These are phyloP conservation scores for Saccharata proteae DNA, from an alignment of 2,329 filamentous ascomycete genomes.

Conservation along the genomic window DNA sequence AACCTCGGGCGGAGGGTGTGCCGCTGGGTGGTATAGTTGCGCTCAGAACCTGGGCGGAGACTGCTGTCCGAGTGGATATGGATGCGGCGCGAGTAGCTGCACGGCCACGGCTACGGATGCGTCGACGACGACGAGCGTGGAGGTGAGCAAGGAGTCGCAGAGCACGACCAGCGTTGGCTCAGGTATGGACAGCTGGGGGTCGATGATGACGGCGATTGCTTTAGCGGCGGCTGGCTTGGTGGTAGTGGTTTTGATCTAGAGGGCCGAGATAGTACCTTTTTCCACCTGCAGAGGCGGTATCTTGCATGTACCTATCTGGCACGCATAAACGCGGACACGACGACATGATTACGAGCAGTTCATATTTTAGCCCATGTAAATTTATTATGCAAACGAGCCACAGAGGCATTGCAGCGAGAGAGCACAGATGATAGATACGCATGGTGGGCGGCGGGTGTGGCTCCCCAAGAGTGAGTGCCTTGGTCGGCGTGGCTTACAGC, in stretches of 20 bases:
- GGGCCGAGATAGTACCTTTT: constrained; percentile 5
- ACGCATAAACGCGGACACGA: too few relatives aligned
- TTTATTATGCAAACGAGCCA: too few relatives aligned
- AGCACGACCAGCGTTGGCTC: constrained; percentile 22
- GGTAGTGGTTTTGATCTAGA: constrained; percentile 28
- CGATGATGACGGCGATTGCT: constrained; percentile 15
- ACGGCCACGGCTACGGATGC: constrained; percentile 21
- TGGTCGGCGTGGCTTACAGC: too few relatives aligned
- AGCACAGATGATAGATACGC: too few relatives aligned
- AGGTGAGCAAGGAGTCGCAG: constrained; percentile 24
- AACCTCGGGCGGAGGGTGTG: constrained; percentile 44
- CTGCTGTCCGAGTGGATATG: constrained; percentile 72
- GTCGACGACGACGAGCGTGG: constrained; percentile 12
- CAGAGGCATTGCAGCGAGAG: too few relatives aligned
- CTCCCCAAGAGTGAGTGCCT: too few relatives aligned
- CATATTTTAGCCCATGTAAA: too few relatives aligned
- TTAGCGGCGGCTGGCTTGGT: constrained; percentile 20
- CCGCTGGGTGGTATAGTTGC: constrained; percentile 67
- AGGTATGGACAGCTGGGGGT: constrained; percentile 17
- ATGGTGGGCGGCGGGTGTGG: too few relatives aligned
- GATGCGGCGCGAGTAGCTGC: constrained; percentile 47
- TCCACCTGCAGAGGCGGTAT: background rate
- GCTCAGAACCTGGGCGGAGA: constrained; percentile 55
- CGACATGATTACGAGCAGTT: too few relatives aligned
- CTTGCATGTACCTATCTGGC: background rate